Conservation (phyloP, 2,329 filamentous ascomycete genomes). For the Orbilia javanica region DNA sequence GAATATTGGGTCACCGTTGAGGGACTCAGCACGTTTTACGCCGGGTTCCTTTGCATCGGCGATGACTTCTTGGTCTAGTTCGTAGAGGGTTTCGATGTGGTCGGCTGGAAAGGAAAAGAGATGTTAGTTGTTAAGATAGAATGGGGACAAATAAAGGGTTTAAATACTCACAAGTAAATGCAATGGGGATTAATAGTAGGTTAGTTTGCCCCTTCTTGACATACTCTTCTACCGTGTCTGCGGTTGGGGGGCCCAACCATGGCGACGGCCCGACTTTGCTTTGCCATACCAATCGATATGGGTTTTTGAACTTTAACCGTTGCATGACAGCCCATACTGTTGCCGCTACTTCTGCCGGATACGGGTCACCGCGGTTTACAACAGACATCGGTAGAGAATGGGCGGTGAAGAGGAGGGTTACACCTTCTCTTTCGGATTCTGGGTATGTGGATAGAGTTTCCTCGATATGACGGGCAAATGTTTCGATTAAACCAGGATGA, state of each 20-base stretch:
- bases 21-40: slow-evolving; percentile 88
- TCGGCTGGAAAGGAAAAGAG: slow-evolving; percentile 70
- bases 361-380: slow-evolving; percentile 94
- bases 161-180: slow-evolving; percentile 77
- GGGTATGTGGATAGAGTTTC: slow-evolving; percentile 86
- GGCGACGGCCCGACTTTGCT: slow-evolving; percentile 95
- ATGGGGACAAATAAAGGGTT: background rate
- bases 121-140: background rate
- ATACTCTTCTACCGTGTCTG: slow-evolving; percentile 86
- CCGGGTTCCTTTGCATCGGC: slow-evolving; percentile 83
- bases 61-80: slow-evolving; percentile 94
- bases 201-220: slow-evolving; percentile 92
- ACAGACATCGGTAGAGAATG: slow-evolving; percentile 98
- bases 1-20: slow-evolving; percentile 92
- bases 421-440: slow-evolving; percentile 80
- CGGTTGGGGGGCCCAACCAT: slow-evolving; percentile 95
- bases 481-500: slow-evolving; percentile 89
- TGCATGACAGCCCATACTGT: slow-evolving; percentile 98
- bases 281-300: slow-evolving; percentile 96
- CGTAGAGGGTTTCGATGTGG: slow-evolving; percentile 96
- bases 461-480: slow-evolving; percentile 93
- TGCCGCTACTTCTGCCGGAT: slow-evolving; percentile 93
- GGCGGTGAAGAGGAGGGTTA: slow-evolving; percentile 91
- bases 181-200: slow-evolving; percentile 90
- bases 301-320: slow-evolving; percentile 85